phyloP scores from a whole-genome alignment of 805 yeast genomes.

The Cyberlindnera euphorbiiphila region DNA sequence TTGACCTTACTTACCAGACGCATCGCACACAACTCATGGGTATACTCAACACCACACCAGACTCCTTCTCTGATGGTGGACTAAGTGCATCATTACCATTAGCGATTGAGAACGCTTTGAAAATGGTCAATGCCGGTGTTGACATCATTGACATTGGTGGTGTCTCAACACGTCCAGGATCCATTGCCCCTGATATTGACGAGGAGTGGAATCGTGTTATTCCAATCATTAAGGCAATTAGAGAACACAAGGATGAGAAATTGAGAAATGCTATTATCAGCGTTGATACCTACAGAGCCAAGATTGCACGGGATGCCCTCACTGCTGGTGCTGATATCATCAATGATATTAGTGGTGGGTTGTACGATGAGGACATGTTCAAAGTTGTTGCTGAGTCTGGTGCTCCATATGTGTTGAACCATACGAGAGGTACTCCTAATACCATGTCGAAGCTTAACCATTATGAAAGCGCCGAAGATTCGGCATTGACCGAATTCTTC shows the following conservation, averaged over 20 bases:
- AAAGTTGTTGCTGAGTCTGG: slow-evolving; percentile 62
- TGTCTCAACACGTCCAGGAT: slow-evolving; percentile 87
- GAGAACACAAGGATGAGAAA: slow-evolving; percentile 36
- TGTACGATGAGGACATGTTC: slow-evolving; percentile 63
- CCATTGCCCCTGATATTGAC: slow-evolving; percentile 52
- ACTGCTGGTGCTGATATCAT: slow-evolving; percentile 83
- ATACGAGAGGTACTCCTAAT: slow-evolving; percentile 76
- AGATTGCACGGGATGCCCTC: slow-evolving; percentile 68
- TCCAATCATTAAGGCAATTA: slow-evolving; percentile 62
- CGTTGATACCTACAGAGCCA: slow-evolving; percentile 81
- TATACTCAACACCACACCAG: slow-evolving; percentile 86
- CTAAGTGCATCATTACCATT: slow-evolving; percentile 34
- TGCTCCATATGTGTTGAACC: slow-evolving; percentile 79
- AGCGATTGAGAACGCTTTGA: slow-evolving; percentile 42
- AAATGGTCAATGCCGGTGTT: slow-evolving; percentile 59
- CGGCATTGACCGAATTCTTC: slow-evolving; percentile 36
- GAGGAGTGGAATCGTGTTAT: slow-evolving; percentile 70
- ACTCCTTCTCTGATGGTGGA: slow-evolving; percentile 94
- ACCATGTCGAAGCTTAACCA: slow-evolving; percentile 62
- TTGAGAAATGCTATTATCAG: slow-evolving; percentile 54
- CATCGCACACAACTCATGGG: slow-evolving; percentile 77
- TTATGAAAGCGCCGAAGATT: slow-evolving; percentile 42
- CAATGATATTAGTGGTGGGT: slow-evolving; percentile 86
- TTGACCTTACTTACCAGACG: slow-evolving; percentile 42
- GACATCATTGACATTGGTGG: slow-evolving; percentile 90